Evolutionary conservation across 2,329 filamentous ascomycete genomes (phyloP).

Genomic region (Clonostachys solani): DNA sequence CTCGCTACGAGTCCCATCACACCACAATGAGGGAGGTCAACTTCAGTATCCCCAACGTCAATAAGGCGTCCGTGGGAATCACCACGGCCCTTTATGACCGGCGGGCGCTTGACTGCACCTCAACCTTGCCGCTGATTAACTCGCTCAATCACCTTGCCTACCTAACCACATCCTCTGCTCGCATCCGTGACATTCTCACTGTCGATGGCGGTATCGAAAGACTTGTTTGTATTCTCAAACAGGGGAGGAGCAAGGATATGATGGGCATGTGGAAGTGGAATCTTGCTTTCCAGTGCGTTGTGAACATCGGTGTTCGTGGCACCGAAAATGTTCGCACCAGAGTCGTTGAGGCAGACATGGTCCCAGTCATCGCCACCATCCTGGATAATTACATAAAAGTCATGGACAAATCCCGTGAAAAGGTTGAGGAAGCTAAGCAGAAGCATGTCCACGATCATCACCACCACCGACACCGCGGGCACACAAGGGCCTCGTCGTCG

Average conservation of each 20-base stretch:
- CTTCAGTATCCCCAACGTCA: conserved; percentile 98
- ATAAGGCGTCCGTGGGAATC: conserved; percentile 98
- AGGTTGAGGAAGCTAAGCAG: conserved; percentile 76
- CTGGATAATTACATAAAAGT: conserved; percentile 98
- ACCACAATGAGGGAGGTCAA: conserved; percentile 97
- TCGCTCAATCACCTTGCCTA: conserved; percentile 98
- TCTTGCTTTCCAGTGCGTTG: conserved; percentile 95
- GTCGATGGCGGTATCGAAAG: conserved; percentile 98
- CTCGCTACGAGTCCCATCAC: conserved; percentile 1
- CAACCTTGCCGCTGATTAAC: conserved; percentile 95
- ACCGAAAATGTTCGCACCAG: conserved; percentile 91
- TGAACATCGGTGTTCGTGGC: conserved; percentile 95
- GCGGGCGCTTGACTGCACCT: conserved; percentile 95
- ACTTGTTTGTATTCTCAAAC: conserved; percentile 95
- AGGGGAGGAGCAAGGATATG: conserved; percentile 94
- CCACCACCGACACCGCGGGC: conserved; percentile 39
- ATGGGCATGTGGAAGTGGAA: conserved; percentile 99
- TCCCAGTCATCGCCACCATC: conserved; percentile 96
- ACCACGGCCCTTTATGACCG: conserved; percentile 98
- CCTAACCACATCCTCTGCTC: conserved; percentile 93
- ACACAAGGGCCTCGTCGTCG: background rate
- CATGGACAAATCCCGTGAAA: conserved; percentile 85
- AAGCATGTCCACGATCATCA: conserved; percentile 52
- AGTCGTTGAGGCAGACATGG: conserved; percentile 98
- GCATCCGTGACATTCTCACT: conserved; percentile 95